Conservation (phyloP, 2,329 filamentous ascomycete genomes). For the Talaromyces funiculosus region DNA sequence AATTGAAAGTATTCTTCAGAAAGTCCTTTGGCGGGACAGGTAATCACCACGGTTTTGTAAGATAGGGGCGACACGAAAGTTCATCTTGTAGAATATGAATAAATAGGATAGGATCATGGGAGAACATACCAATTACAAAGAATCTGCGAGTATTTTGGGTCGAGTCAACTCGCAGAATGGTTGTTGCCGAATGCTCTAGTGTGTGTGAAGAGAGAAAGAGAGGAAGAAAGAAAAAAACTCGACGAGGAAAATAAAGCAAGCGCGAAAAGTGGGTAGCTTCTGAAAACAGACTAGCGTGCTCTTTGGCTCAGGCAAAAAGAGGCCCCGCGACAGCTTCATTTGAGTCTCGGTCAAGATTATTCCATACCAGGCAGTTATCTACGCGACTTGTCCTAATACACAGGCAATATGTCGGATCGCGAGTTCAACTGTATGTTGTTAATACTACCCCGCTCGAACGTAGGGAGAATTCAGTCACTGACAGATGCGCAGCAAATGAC, state of each 20-base stretch:
- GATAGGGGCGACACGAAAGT: slow-evolving; percentile 60
- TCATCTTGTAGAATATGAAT: slow-evolving; percentile 46
- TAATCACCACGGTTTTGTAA: slow-evolving; percentile 54
- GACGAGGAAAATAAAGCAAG: slow-evolving; percentile 7
- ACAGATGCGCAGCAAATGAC: slow-evolving; percentile 43
- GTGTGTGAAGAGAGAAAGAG: background rate
- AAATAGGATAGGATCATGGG: slow-evolving; percentile 11
- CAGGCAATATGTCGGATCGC: slow-evolving; percentile 48
- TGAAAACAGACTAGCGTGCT: background rate
- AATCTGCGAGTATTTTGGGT: background rate
- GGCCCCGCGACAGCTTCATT: slow-evolving; percentile 7
- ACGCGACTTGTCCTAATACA: background rate
- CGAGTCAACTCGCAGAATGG: background rate
- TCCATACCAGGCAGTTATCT: background rate
- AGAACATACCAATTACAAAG: slow-evolving; percentile 14
- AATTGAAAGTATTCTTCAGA: slow-evolving; percentile 35
- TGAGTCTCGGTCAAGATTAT: background rate
- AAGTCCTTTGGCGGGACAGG: slow-evolving; percentile 59
- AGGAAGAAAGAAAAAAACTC: slow-evolving; percentile 13
- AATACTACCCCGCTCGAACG: background rate
- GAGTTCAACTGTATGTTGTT: slow-evolving; percentile 47
- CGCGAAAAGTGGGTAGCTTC: slow-evolving; percentile 12
- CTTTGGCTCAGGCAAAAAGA: slow-evolving; percentile 11
- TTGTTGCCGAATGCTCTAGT: background rate
- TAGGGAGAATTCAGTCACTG: background rate